These are phyloP conservation scores for Rhytidiadelphus loreus DNA, from an alignment of 225 moss, liverwort and hornwort genomes.

Conservation along the genomic window DNA sequence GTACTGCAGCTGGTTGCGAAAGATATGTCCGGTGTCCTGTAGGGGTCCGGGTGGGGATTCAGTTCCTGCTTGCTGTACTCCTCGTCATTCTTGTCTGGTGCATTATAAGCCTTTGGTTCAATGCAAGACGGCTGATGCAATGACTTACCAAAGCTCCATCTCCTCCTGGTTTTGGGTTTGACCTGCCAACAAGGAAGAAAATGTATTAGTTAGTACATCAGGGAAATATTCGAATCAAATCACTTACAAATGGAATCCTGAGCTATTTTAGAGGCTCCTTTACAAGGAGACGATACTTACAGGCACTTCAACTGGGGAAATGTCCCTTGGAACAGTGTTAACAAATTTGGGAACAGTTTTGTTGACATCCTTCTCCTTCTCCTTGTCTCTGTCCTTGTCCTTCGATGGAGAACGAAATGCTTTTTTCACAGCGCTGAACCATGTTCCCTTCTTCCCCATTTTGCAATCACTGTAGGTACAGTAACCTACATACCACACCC, in stretches of 20 bases:
- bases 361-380: constrained; percentile 43
- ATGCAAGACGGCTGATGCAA: constrained; percentile 27
- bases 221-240: not conserved
- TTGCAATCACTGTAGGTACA: not conserved
- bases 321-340: not conserved
- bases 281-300: not conserved
- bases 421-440: constrained; percentile 83
- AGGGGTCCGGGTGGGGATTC: not conserved
- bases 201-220: not conserved
- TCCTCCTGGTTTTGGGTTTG: constrained; percentile 53
- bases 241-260: not conserved
- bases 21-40: constrained; percentile 19
- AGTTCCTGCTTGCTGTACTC: constrained; percentile 23
- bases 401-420: constrained; percentile 73
- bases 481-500: not conserved
- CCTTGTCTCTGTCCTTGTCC: constrained; percentile 39
- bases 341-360: constrained; percentile 11
- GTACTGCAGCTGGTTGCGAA: constrained; percentile 15
- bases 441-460: constrained; percentile 83
- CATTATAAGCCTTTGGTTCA: constrained; percentile 24
- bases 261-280: not conserved
- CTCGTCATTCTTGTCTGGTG: constrained; percentile 36
- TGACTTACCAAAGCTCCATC: constrained; percentile 81
- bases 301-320: constrained; percentile 1
- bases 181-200: constrained; percentile 19